phyloP scores from a whole-genome alignment of 768 basidiomycete genomes.

The Leccinellum luteum region DNA sequence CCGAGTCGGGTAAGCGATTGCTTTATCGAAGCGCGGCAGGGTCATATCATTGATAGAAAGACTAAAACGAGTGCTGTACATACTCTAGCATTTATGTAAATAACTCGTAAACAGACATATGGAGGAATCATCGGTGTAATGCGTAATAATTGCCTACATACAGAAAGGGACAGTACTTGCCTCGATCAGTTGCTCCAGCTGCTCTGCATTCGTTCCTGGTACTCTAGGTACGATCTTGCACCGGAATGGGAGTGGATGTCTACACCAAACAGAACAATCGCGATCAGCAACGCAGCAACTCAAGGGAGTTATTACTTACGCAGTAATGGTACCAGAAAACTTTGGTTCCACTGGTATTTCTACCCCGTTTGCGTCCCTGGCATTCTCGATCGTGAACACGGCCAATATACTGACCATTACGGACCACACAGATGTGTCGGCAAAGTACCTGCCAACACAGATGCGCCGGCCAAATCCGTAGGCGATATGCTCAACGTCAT shows the following conservation, averaged over 20 bases:
- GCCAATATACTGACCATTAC: constrained; percentile 19
- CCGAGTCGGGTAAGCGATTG: no score
- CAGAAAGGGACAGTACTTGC: constrained; percentile 8
- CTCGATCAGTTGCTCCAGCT: constrained; percentile 12
- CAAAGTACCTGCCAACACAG: constrained; percentile 29
- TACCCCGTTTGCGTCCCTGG: constrained; percentile 17
- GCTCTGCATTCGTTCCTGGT: constrained; percentile 4
- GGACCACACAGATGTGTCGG: constrained; percentile 24
- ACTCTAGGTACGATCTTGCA: constrained; percentile 14
- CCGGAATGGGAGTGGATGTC: constrained; percentile 17
- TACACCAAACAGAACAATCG: background rate
- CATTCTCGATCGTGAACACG: constrained; percentile 14
- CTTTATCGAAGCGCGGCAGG: background rate
- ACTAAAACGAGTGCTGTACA: no score
- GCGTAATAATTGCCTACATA: background rate
- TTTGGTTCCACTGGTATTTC: constrained; percentile 19
- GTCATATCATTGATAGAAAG: background rate
- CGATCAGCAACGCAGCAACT: background rate
- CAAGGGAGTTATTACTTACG: constrained; percentile 17
- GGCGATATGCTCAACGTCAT: constrained; percentile 10
- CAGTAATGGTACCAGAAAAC: background rate
- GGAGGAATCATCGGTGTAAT: no score
- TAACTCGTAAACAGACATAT: background rate
- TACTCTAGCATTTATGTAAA: background rate
- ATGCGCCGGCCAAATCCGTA: constrained; percentile 32